Base-by-base conservation (phyloP, 768 basidiomycete genomes). In the Coprinopsis cinerea region DNA sequence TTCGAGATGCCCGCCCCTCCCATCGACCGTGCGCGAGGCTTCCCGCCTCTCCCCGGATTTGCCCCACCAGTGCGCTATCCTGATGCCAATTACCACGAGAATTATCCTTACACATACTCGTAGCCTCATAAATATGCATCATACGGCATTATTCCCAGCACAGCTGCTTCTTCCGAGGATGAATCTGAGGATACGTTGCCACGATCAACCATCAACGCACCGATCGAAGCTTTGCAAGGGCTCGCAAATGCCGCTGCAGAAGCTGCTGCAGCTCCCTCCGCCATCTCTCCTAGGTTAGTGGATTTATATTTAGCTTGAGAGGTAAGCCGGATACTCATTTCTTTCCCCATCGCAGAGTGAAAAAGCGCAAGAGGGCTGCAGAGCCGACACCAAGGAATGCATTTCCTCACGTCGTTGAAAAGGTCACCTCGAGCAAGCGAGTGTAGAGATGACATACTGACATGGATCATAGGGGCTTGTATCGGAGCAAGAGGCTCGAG, bases 201-300 rank as follows among this genome's bases (percentile, higher is more conserved):
- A 14, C 78, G 91, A 27, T 78, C 86, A 32, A 81, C 88, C 26
- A 71, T 96, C 54, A 92, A 88, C 54, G 92, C 93, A 1, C 94
- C 94, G 1, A 94, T 95, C 48, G 92, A 96, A 61, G 94, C 94
- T 11, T 72, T 97, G 28, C 92, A 96, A 63, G 91, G 92, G 2
- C 73, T 96, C 45, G 94, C 94, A 24, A 93, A 96, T 62, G 94
- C 93, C 1, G 94, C 94, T 4, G 93, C 91, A 23, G 93, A 95
- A 65, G 90, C 93, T 5, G 89, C 91, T 0, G 85, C 88, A 10
- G 88, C 78, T 2, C 81, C 88, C 6, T 87, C 88, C 34, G 61
- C 77, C 10, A 73, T 79, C 37, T 63, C 82, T 14, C 77, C 83
- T 18, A 79, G 82, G 87, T 83, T 63, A 44, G 60, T 59, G 45